These are phyloP conservation scores for Ambrosia hybrid DNA, from an alignment of 140 eudicot genomes.

Conservation along the genomic window DNA sequence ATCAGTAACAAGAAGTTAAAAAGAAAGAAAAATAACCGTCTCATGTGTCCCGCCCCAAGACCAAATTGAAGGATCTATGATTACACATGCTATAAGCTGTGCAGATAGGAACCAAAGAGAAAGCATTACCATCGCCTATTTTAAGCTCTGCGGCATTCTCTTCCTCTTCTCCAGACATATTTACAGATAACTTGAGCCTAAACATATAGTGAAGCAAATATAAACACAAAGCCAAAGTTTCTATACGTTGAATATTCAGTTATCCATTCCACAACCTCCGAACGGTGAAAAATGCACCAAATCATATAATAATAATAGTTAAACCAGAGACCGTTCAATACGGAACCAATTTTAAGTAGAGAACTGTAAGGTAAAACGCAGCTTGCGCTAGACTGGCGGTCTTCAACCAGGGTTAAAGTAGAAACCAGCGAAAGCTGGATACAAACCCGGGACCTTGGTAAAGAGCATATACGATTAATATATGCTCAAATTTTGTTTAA, in stretches of 20 bases:
- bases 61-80: not conserved
- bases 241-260: not conserved
- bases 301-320: too few species aligned
- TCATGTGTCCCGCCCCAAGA: not conserved
- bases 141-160: slow-evolving; percentile 92
- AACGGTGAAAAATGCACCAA: not conserved
- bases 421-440: too few species aligned
- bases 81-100: not conserved
- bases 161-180: slow-evolving; percentile 79
- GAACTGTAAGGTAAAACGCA: too few species aligned
- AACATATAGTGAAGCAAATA: not conserved
- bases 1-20: not conserved
- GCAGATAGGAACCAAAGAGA: slow-evolving; percentile 2
- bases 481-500: too few species aligned
- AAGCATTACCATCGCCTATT: slow-evolving; percentile 66
- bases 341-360: too few species aligned
- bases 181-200: slow-evolving; percentile 15
- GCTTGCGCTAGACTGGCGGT: too few species aligned
- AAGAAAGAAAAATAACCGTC: not conserved
- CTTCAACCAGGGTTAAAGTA: too few species aligned
- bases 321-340: too few species aligned
- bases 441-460: too few species aligned
- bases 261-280: not conserved
- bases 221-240: not conserved
- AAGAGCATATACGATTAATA: too few species aligned